A percentile compares a stretch with the other conserved stretches of the same genome.
phyloP scores from a whole-genome alignment of 108 stramenopile species.

The Aurantiochytrium sp. region DNA sequence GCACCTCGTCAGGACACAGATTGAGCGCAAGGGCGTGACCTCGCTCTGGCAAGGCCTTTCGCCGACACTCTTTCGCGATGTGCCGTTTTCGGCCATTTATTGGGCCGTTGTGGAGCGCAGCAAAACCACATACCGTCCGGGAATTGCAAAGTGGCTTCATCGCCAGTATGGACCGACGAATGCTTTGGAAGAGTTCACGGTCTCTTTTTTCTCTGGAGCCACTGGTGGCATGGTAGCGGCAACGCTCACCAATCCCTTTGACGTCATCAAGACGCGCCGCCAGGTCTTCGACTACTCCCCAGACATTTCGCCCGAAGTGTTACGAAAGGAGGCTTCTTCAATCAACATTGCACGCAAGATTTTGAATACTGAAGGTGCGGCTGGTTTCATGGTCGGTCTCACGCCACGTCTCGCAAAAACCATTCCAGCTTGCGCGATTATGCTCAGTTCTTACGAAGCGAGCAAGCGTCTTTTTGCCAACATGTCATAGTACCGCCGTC shows the following conservation, averaged over 20 bases:
- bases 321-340: conserved; percentile 3
- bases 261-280: conserved; percentile 82
- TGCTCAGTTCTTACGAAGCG: conserved; percentile 81
- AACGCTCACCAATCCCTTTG: conserved; percentile 76
- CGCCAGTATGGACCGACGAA: neutral
- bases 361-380: conserved; percentile 11
- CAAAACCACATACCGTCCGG: neutral
- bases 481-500: neutral
- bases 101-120: conserved; percentile 68
- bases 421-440: conserved; percentile 88
- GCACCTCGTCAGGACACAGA: conserved; percentile 36
- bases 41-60: conserved; percentile 68
- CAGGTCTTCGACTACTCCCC: conserved; percentile 45
- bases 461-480: conserved; percentile 59
- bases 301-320: conserved; percentile 25
- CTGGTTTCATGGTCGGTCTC: conserved; percentile 52
- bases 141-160: neutral
- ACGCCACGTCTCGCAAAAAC: conserved; percentile 71
- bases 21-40: conserved; percentile 48
- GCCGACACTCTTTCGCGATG: conserved; percentile 79
- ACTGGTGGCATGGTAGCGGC: conserved; percentile 72
- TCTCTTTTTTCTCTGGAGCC: conserved; percentile 67
- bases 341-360: conserved; percentile 24
- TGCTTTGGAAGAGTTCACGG: conserved; percentile 26
- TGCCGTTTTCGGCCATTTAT: conserved; percentile 82